Percentiles rank a stretch among this genome's conserved stretches.
These are phyloP conservation scores for Mycena olivaceomarginata DNA, from an alignment of 768 basidiomycete species.

Conservation along the genomic window DNA sequence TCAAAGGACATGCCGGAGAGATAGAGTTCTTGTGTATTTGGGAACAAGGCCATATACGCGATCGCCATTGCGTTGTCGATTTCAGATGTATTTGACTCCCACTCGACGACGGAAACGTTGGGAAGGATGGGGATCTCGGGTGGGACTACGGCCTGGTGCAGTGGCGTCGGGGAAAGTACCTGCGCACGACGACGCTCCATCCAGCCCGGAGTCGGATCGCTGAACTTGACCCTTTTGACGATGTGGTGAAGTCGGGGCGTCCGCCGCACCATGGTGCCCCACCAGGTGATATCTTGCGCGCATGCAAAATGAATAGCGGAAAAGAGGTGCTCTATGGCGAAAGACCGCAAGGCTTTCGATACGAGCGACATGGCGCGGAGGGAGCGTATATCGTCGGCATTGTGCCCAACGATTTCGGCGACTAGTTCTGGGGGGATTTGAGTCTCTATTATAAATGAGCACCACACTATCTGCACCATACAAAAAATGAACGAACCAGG, in stretches of 20 bases:
- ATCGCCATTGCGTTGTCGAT: neutral
- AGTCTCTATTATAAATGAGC: constrained; percentile 17
- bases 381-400: constrained; percentile 24
- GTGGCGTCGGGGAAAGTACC: neutral
- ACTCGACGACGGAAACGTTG: constrained; percentile 22
- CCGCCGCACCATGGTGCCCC: constrained; percentile 24
- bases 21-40: neutral
- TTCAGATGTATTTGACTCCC: neutral
- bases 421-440: constrained; percentile 29
- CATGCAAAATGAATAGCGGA: constrained; percentile 22
- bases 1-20: neutral
- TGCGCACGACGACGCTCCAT: neutral
- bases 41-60: constrained; percentile 22
- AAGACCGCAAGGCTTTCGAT: constrained; percentile 24
- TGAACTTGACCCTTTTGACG: constrained; percentile 31
- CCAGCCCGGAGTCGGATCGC: neutral
- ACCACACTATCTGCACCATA: neutral
- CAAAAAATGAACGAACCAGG: neutral
- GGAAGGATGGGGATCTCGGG: constrained; percentile 16
- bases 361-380: constrained; percentile 31
- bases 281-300: constrained; percentile 25
- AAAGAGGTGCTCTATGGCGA: constrained; percentile 30
- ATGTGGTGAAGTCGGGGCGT: constrained; percentile 17
- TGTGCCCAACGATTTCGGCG: constrained; percentile 27
- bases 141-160: neutral